phyloP scores from a whole-genome alignment of 1,139 yeast genomes.

The Pichia sp. region DNA sequence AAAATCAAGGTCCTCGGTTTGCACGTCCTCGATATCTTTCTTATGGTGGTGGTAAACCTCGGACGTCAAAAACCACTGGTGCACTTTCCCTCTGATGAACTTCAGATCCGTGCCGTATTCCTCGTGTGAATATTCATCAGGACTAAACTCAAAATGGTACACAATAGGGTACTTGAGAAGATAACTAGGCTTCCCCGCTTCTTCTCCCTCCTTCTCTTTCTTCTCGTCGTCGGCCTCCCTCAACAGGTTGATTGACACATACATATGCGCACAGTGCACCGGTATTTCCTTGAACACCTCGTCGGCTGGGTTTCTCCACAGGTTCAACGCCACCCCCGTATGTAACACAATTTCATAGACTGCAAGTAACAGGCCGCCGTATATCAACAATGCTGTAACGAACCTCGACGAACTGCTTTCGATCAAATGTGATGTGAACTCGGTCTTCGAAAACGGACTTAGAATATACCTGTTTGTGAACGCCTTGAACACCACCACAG shows the following conservation, averaged over 20 bases:
- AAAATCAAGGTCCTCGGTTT: slow-evolving; percentile 34
- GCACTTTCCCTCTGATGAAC: slow-evolving; percentile 52
- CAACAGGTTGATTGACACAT: slow-evolving; percentile 47
- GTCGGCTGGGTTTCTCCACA: slow-evolving; percentile 62
- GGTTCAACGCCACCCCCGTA: slow-evolving; percentile 43
- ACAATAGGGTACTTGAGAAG: slow-evolving; percentile 41
- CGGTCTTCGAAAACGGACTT: slow-evolving; percentile 13
- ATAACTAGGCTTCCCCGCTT: slow-evolving; percentile 20
- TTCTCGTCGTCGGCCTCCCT: slow-evolving; percentile 19
- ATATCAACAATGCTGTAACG: slow-evolving; percentile 42
- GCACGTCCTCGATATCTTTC: slow-evolving; percentile 29
- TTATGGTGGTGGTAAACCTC: slow-evolving; percentile 36
- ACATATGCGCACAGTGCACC: slow-evolving; percentile 72
- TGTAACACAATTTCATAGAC: slow-evolving; percentile 45
- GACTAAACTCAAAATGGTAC: slow-evolving; percentile 73
- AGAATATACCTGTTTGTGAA: slow-evolving; percentile 18
- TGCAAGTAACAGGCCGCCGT: slow-evolving; percentile 36
- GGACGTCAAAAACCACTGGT: slow-evolving; percentile 51
- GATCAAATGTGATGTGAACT: slow-evolving; percentile 25
- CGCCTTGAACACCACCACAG: slow-evolving; percentile 2
- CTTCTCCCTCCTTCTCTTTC: slow-evolving; percentile 1
- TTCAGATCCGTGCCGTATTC: slow-evolving; percentile 68
- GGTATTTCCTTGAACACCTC: slow-evolving; percentile 68
- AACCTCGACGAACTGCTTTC: slow-evolving; percentile 21
- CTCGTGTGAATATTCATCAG: slow-evolving; percentile 71